Evolutionary conservation across 179 eudicot species (phyloP).

Genomic region (Gypsophila paniculata): DNA sequence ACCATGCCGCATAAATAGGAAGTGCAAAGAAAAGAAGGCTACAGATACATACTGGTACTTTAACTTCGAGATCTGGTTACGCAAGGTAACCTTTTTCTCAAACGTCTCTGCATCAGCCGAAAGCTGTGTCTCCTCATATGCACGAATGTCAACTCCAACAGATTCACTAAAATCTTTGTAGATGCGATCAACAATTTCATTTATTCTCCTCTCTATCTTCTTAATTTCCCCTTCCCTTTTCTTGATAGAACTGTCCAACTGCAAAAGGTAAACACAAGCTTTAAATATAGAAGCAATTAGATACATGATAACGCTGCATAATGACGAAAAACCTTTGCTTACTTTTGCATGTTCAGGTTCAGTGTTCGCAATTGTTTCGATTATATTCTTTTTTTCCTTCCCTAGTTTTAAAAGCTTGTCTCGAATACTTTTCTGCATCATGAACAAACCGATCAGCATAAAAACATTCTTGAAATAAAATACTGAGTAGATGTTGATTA

Average conservation of each 20-base stretch:
- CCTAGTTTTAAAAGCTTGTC: constrained; percentile 68
- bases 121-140: constrained; percentile 91
- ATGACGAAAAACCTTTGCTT: constrained; percentile 13
- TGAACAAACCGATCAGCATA: constrained; percentile 18
- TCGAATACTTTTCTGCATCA: constrained; percentile 68
- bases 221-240: constrained; percentile 55
- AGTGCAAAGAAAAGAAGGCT: background rate
- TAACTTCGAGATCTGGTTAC: constrained; percentile 86
- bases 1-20: background rate
- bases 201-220: constrained; percentile 69
- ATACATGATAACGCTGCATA: constrained; percentile 8
- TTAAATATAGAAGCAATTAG: constrained; percentile 11
- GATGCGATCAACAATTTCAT: constrained; percentile 70
- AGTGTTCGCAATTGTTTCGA: constrained; percentile 52
- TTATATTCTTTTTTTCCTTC: constrained; percentile 60
- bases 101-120: constrained; percentile 69
- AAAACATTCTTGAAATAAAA: background rate
- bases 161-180: constrained; percentile 81
- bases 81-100: constrained; percentile 70
- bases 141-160: constrained; percentile 87
- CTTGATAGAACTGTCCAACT: constrained; percentile 48
- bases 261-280: constrained; percentile 27
- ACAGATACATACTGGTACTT: constrained; percentile 69
- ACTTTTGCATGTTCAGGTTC: constrained; percentile 73
- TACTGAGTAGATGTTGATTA: background rate